A percentile compares a stretch with the other conserved stretches of the same genome.
These are phyloP conservation scores for Epichloe sp. DNA, from an alignment of 2,329 filamentous ascomycete species.

Conservation along the genomic window DNA sequence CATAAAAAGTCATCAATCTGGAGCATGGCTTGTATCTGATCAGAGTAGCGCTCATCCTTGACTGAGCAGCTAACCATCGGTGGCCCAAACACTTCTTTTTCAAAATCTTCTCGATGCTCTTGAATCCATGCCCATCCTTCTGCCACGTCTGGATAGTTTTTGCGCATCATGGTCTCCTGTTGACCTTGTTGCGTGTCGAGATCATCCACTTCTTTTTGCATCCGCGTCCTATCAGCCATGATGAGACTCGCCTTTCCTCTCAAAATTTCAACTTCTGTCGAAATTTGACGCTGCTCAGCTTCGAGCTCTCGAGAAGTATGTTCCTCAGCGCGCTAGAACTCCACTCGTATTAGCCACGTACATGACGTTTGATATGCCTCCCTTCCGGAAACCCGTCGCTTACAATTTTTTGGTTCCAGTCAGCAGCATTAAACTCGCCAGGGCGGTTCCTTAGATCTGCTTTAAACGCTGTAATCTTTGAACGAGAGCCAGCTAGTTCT, in stretches of 20 bases:
- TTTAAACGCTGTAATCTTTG: constrained; percentile 49
- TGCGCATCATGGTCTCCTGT: constrained; percentile 52
- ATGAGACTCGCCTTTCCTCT: constrained; percentile 28
- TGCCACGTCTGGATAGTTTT: constrained; percentile 48
- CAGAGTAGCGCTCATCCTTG: constrained; percentile 53
- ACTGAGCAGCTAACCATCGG: constrained; percentile 70
- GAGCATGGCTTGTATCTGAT: constrained; percentile 40
- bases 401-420: constrained; percentile 63
- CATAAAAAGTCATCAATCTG: constrained; percentile 41
- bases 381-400: constrained; percentile 17
- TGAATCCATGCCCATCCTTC: constrained; percentile 74
- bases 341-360: constrained; percentile 13
- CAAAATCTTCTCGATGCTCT: constrained; percentile 53
- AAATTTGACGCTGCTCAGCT: constrained; percentile 24
- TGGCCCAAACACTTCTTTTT: constrained; percentile 67
- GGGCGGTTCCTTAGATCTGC: constrained; percentile 49
- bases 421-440: constrained; percentile 52
- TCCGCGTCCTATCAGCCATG: constrained; percentile 22
- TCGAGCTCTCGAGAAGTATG: constrained; percentile 40
- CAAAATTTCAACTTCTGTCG: constrained; percentile 28
- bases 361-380: not conserved
- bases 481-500: constrained; percentile 35
- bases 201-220: constrained; percentile 37
- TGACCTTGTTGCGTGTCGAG: constrained; percentile 66
- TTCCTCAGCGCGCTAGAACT: constrained; percentile 44